A percentile compares a stretch with the other conserved stretches of the same genome.
phyloP scores from a whole-genome alignment of 1,284 basidiomycete genomes.

The Stereum hirsutum region DNA sequence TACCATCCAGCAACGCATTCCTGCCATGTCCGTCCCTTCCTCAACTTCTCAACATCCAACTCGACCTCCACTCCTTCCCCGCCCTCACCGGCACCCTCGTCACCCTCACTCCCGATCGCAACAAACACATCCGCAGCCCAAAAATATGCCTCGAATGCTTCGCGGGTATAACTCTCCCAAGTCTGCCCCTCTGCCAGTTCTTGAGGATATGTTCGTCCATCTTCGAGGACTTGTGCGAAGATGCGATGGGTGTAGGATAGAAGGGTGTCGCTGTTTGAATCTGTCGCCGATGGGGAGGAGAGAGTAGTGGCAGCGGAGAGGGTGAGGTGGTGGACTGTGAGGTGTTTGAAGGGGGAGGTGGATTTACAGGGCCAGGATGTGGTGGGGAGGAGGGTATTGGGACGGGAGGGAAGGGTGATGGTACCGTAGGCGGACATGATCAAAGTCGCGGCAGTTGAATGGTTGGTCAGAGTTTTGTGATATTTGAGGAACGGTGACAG shows the following conservation, averaged over 20 bases:
- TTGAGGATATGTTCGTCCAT: slow-evolving; percentile 81
- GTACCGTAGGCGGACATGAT: slow-evolving; percentile 24
- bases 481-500: not conserved
- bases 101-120: slow-evolving; percentile 44
- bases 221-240: slow-evolving; percentile 69
- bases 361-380: slow-evolving; percentile 17
- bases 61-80: slow-evolving; percentile 15
- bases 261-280: too few species aligned
- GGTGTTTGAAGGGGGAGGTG: slow-evolving; percentile 11
- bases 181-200: slow-evolving; percentile 35
- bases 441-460: not conserved
- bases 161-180: slow-evolving; percentile 42
- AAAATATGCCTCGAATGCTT: slow-evolving; percentile 64
- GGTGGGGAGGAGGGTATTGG: slow-evolving; percentile 13
- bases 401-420: slow-evolving; percentile 9
- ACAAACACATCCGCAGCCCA: slow-evolving; percentile 71
- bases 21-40: slow-evolving; percentile 48
- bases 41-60: slow-evolving; percentile 27
- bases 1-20: slow-evolving; percentile 74
- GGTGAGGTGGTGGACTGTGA: slow-evolving; percentile 60
- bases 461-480: not conserved
- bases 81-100: slow-evolving; percentile 12
- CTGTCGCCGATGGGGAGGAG: slow-evolving; percentile 45
- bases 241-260: slow-evolving; percentile 47
- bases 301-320: slow-evolving; percentile 31